Evolutionary conservation across 1,284 basidiomycete genomes (phyloP).

Genomic region (Xerocomus minutiporus): DNA sequence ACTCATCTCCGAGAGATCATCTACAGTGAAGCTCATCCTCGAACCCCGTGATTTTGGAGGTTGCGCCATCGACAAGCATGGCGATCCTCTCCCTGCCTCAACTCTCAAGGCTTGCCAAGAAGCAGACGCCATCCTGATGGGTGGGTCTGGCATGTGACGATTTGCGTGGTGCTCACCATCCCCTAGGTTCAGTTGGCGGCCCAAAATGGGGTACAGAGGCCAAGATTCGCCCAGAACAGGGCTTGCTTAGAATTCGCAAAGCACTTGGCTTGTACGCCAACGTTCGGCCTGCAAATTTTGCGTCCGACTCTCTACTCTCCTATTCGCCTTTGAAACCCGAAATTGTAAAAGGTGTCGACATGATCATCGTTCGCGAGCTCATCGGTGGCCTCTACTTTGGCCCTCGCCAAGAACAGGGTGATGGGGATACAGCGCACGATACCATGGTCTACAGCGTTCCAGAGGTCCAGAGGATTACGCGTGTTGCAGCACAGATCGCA

Average conservation of each 20-base stretch:
- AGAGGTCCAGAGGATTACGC: conserved; percentile 93
- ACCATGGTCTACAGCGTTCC: conserved; percentile 89
- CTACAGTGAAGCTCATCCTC: conserved; percentile 70
- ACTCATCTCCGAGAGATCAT: conserved; percentile 58
- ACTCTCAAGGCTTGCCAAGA: conserved; percentile 86
- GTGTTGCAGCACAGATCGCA: conserved; percentile 93
- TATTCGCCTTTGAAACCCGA: conserved; percentile 92
- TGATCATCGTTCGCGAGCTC: conserved; percentile 94
- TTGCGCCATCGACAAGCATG: conserved; percentile 84
- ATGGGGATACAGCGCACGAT: conserved; percentile 76
- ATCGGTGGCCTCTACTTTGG: conserved; percentile 95
- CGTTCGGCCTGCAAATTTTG: conserved; percentile 95
- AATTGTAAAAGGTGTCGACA: conserved; percentile 81
- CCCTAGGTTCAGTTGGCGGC: conserved; percentile 87
- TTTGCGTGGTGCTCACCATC: conserved; percentile 3
- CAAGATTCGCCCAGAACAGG: conserved; percentile 93
- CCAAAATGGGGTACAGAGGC: conserved; percentile 96
- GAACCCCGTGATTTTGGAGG: conserved; percentile 87
- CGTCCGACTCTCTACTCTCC: conserved; percentile 83
- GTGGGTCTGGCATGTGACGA: conserved; percentile 39
- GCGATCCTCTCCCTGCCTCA: conserved; percentile 79
- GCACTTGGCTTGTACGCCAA: conserved; percentile 94
- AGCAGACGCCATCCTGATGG: conserved; percentile 91
- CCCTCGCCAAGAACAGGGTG: conserved; percentile 82
- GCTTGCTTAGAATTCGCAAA: conserved; percentile 90